Base-by-base conservation (phyloP, 306 rosid genomes). In the Biancaea sappan region DNA sequence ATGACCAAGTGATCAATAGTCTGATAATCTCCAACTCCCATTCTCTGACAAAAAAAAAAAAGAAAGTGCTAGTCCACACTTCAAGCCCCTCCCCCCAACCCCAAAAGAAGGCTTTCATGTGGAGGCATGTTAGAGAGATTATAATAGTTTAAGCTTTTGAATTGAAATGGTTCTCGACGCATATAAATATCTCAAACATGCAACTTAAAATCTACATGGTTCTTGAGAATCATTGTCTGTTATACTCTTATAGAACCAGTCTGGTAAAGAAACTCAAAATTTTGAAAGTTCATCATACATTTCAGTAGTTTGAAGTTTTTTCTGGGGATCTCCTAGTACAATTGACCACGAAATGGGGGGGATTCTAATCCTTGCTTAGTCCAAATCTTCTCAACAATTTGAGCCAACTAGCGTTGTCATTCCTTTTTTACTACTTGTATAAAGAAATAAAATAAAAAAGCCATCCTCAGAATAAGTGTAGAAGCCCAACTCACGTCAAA, bases 111-210 rank as follows among this genome's bases (percentile, higher is more conserved):
- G n/a, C n/a, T n/a, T n/a, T n/a, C n/a, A n/a, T n/a, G n/a, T n/a
- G n/a, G n/a, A n/a, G n/a, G n/a, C n/a, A n/a, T n/a, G n/a, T n/a
- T n/a, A n/a, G n/a, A n/a, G n/a, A n/a, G n/a, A n/a, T n/a, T n/a
- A n/a, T n/a, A n/a, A n/a, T n/a, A n/a, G n/a, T n/a, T n/a, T n/a
- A n/a, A n/a, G n/a, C n/a, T n/a, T n/a, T n/a, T n/a, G n/a, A n/a
- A n/a, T n/a, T n/a, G n/a, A n/a, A n/a, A n/a, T n/a, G n/a, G n/a
- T n/a, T n/a, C n/a, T n/a, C n/a, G n/a, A n/a, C n/a, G n/a, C n/a
- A n/a, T 31, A 73, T 8, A 72, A 76, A 3, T 58, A 38, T 18
- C 58, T 24, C 79, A 61, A 63, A 57, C 50, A 19, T 50, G 52
- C 67, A 65, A 34, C 14, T 28, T 9, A 35, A 60, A 69, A n/a